phyloP scores from a whole-genome alignment of 73 alveolate genomes.

The Paramecium pentaurelia region DNA sequence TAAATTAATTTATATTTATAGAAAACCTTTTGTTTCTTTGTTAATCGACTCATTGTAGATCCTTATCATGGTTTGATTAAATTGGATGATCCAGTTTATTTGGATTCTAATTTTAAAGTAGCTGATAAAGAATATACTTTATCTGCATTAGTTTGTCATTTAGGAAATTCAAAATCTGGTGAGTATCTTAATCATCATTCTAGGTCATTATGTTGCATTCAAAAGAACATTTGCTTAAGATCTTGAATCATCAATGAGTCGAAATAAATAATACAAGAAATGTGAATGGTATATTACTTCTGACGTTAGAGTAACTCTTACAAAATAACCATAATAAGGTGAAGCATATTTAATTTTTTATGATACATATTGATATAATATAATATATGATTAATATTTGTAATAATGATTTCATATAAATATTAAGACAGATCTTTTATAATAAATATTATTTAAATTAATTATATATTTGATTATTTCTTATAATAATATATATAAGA shows the following conservation, averaged over 20 bases:
- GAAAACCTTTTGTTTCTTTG: conserved; percentile 21
- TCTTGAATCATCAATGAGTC: background rate
- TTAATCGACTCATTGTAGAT: background rate
- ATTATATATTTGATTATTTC: background rate
- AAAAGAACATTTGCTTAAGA: conserved; percentile 7
- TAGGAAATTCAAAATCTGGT: background rate
- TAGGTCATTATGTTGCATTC: background rate
- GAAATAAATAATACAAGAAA: background rate
- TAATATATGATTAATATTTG: background rate
- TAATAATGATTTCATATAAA: too few relatives aligned
- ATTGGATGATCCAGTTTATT: background rate
- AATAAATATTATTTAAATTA: too few relatives aligned
- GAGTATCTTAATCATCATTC: background rate
- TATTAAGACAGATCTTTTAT: background rate
- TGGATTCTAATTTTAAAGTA: background rate
- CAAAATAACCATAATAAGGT: background rate
- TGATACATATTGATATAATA: background rate
- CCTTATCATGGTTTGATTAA: background rate
- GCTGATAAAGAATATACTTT: background rate
- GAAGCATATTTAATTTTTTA: conserved; percentile 14
- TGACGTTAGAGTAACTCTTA: background rate
- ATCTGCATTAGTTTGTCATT: conserved; percentile 3
- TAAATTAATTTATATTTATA: background rate
- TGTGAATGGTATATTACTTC: conserved; percentile 6
- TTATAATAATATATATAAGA: background rate